Base-by-base conservation (phyloP, 2,329 filamentous ascomycete species). In the Spiromastix sp. region DNA sequence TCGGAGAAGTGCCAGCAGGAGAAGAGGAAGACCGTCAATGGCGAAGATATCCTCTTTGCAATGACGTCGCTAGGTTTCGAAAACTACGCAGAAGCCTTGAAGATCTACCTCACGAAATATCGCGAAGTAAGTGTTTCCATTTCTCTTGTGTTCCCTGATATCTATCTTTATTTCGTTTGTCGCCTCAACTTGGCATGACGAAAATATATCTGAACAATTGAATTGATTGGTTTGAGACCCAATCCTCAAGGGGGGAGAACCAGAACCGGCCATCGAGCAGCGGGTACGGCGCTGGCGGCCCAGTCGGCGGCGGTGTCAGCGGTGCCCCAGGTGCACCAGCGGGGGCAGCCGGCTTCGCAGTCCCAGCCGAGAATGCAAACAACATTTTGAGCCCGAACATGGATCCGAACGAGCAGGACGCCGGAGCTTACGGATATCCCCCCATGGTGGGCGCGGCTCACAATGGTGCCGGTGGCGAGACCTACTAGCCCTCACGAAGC, bases 1-100 rank as follows among this genome's bases (percentile, higher is more conserved):
- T 96, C 91, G 44, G 91, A 98, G 63, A 98, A 98, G 64, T 98
- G 91, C 56, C 91, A 98, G 59, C 91, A 96, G 61, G 91, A 98
- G 64, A 98, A 98, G 71, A 79, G 91, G 52, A 98, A 98, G 70
- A 98, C 91, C 0, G 91, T 98, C 48, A 98, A 98, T 55, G 91
- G 91, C 49, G 91, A 98, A 63, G 91, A 98, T 53, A 98, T 98
- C 41, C 69, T 98, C 30, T 98, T 96, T 57, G 91, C 91, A 42
- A 98, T 98, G 91, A 96, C 89, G 5, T 98, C 91, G 17, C 74
- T 98, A 22, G 91, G 91, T 1, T 98, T 98, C 60, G 91, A 98
- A 64, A 98, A 98, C 65, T 98, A 98, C 58, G 83, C 89, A 17
- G 91, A 98, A 61, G 91, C 91, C 2, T 71, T 98, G 39, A 98